Evolutionary conservation across 345 rosid genomes (phyloP).

Genomic region (Kandelia obovata): DNA sequence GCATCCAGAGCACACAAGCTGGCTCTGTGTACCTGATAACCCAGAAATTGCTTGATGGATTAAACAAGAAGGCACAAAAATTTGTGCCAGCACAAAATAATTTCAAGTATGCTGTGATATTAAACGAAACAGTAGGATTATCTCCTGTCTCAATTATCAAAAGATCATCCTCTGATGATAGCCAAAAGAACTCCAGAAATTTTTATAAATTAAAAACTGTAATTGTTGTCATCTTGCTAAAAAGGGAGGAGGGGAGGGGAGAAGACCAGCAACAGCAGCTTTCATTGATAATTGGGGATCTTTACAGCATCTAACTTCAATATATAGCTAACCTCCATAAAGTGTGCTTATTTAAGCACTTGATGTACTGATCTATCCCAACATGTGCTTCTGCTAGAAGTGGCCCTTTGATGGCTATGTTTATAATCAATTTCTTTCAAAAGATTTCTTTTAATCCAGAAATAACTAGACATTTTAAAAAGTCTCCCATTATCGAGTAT

Average conservation of each 20-base stretch:
- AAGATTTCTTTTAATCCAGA: too few species aligned
- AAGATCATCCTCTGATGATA: not conserved
- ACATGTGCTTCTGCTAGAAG: too few species aligned
- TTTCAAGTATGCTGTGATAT: too few species aligned
- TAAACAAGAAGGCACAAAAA: not conserved
- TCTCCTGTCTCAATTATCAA: not conserved
- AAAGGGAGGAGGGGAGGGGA: not conserved
- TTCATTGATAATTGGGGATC: conserved; percentile 8
- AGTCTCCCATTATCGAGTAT: too few species aligned
- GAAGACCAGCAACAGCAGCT: not conserved
- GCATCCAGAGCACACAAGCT: conserved; percentile 97
- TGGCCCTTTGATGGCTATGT: not conserved
- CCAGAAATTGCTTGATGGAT: not conserved
- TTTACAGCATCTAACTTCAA: too few species aligned
- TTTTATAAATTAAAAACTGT: conserved; percentile 8
- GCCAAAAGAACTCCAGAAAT: not conserved
- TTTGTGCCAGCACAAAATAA: not conserved
- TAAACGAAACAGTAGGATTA: too few species aligned
- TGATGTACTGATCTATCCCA: too few species aligned
- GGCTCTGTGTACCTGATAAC: conserved; percentile 61
- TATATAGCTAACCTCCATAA: too few species aligned
- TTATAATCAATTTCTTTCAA: not conserved
- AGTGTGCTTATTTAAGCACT: too few species aligned
- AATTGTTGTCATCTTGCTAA: not conserved
- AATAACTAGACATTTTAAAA: too few species aligned